Evolutionary conservation across 495 filamentous ascomycete genomes (phyloP).

Genomic region (Polyplosphaeria fusca): DNA sequence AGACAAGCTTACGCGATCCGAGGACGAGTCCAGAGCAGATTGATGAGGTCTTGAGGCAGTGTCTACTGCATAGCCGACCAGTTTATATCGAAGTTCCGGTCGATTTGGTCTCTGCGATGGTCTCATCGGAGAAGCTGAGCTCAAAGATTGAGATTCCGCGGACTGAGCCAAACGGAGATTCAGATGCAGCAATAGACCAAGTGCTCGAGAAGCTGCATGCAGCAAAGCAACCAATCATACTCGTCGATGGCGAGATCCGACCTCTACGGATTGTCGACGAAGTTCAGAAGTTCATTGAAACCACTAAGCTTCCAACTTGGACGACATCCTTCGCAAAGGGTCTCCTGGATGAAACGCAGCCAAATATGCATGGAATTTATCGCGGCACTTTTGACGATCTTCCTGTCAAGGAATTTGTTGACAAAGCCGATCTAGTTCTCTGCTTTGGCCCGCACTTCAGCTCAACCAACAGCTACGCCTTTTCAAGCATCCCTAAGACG

Average conservation of each 20-base stretch:
- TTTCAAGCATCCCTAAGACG: slow-evolving; percentile 24
- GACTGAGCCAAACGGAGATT: neutral
- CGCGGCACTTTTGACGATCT: slow-evolving; percentile 15
- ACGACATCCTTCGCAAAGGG: slow-evolving; percentile 20
- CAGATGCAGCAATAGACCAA: neutral
- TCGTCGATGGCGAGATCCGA: slow-evolving; percentile 17
- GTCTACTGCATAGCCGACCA: slow-evolving; percentile 43
- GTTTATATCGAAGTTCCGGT: slow-evolving; percentile 48
- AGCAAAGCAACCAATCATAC: slow-evolving; percentile 24
- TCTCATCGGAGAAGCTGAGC: neutral
- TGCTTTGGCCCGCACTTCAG: slow-evolving; percentile 31
- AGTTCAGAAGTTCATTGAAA: slow-evolving; percentile 18
- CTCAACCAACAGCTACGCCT: slow-evolving; percentile 34
- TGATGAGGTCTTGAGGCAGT: slow-evolving; percentile 44
- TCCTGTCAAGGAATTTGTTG: slow-evolving; percentile 13
- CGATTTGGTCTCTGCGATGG: slow-evolving; percentile 42
- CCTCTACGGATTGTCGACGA: slow-evolving; percentile 13
- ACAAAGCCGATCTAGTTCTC: slow-evolving; percentile 27
- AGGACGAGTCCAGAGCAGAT: slow-evolving; percentile 42
- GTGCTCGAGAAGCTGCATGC: slow-evolving; percentile 14
- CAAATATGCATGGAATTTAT: slow-evolving; percentile 29
- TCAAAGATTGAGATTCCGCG: neutral
- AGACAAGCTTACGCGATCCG: slow-evolving; percentile 42
- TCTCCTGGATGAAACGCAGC: slow-evolving; percentile 8
- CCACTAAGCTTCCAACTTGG: slow-evolving; percentile 21